These are phyloP conservation scores for Acanthamoeba triangularis DNA, from an alignment of 208 protist genomes.

Conservation along the genomic window DNA sequence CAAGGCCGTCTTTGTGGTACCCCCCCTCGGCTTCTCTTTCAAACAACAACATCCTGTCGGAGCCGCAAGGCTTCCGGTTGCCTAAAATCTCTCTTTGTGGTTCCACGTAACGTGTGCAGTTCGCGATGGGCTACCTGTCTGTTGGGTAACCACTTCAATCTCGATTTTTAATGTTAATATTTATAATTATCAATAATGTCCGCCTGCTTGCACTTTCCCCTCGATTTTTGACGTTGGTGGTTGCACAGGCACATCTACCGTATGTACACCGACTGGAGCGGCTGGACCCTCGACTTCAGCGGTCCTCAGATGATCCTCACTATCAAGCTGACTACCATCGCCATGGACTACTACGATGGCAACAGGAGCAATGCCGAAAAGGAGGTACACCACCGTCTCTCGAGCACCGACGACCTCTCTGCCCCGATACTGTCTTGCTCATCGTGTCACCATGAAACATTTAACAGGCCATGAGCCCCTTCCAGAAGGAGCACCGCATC, in stretches of 20 bases:
- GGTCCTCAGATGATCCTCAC: slow-evolving; percentile 90
- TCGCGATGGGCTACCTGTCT: slow-evolving; percentile 55
- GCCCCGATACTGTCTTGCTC: background rate
- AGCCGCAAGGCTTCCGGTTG: too few relatives aligned
- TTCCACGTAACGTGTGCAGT: background rate
- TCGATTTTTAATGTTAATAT: background rate
- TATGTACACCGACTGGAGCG: slow-evolving; percentile 87
- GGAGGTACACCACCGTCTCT: background rate
- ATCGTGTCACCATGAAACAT: background rate
- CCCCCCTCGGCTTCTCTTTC: background rate
- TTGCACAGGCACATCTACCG: slow-evolving; percentile 86
- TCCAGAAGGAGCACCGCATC: slow-evolving; percentile 75
- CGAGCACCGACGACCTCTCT: background rate
- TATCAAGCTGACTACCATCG: slow-evolving; percentile 86
- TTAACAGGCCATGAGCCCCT: slow-evolving; percentile 36
- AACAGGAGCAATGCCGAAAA: slow-evolving; percentile 42
- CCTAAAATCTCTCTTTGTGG: too few relatives aligned
- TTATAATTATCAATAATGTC: background rate
- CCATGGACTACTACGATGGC: slow-evolving; percentile 88
- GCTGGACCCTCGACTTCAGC: slow-evolving; percentile 89
- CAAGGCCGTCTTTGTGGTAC: slow-evolving; percentile 73
- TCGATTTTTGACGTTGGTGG: background rate
- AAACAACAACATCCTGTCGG: too few relatives aligned
- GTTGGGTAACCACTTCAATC: slow-evolving; percentile 45
- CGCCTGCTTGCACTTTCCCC: background rate